Conservation (phyloP, 1,284 basidiomycete species). For the Chiua sp. region DNA sequence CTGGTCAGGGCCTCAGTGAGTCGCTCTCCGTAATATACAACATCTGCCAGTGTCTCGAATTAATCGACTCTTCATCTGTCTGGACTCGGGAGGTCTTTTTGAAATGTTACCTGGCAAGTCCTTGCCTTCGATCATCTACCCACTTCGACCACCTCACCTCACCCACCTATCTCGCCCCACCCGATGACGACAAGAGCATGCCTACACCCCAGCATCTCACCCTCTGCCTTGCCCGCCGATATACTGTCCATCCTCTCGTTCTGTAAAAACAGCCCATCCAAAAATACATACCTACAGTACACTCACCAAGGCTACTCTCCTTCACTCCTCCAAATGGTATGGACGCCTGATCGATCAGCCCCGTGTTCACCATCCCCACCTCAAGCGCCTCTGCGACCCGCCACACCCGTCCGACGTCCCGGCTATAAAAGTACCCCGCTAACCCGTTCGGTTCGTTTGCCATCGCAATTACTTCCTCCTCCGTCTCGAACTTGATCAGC, state of each 20-base stretch:
- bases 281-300: neutral
- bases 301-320: slow-evolving; percentile 78
- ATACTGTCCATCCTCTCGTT: slow-evolving; percentile 80
- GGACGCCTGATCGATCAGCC: slow-evolving; percentile 77
- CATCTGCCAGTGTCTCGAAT: too few species aligned
- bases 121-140: too few species aligned
- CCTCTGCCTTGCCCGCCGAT: too few species aligned
- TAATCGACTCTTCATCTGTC: too few species aligned
- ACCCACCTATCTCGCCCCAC: too few species aligned
- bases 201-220: too few species aligned
- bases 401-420: slow-evolving; percentile 92
- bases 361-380: slow-evolving; percentile 98
- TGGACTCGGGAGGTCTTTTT: too few species aligned
- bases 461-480: slow-evolving; percentile 88
- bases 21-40: too few species aligned
- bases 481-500: slow-evolving; percentile 85
- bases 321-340: slow-evolving; percentile 96
- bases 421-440: slow-evolving; percentile 93
- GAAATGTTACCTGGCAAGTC: too few species aligned
- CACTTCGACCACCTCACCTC: too few species aligned
- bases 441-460: slow-evolving; percentile 91
- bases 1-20: too few species aligned
- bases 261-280: slow-evolving; percentile 31
- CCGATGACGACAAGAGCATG: too few species aligned
- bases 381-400: slow-evolving; percentile 97